These are phyloP conservation scores for Lachnellula cervina DNA, from an alignment of 2,329 filamentous ascomycete species.

Conservation along the genomic window DNA sequence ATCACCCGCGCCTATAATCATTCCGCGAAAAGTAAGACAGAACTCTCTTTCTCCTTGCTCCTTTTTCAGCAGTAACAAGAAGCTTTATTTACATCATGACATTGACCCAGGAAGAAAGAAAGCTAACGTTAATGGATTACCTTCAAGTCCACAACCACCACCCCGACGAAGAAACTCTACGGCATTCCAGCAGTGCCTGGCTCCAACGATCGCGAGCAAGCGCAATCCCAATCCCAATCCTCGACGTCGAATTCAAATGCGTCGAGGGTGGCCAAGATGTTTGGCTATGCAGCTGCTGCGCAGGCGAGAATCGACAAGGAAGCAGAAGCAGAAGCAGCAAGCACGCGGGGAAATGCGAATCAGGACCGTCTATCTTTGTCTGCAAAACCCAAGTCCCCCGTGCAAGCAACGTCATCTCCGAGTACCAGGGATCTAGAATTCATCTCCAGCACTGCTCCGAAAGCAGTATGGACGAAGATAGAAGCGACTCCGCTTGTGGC, in stretches of 20 bases:
- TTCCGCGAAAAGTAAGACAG: too few relatives aligned
- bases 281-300: slow-evolving; percentile 14
- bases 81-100: background rate
- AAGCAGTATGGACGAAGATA: too few relatives aligned
- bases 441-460: too few relatives aligned
- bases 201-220: too few relatives aligned
- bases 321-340: background rate
- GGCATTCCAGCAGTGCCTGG: background rate
- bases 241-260: slow-evolving; percentile 10
- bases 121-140: background rate
- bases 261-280: slow-evolving; percentile 18
- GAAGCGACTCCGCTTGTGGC: too few relatives aligned
- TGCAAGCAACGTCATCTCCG: background rate
- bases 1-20: too few relatives aligned
- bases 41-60: too few relatives aligned
- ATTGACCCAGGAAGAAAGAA: background rate
- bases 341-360: background rate
- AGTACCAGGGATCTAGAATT: too few relatives aligned
- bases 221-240: too few relatives aligned
- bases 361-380: background rate
- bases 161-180: slow-evolving; percentile 8
- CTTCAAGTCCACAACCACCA: background rate
- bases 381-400: background rate
- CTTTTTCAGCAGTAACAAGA: background rate
- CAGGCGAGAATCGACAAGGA: background rate